These are phyloP conservation scores for Suhomyces coccinellae DNA, from an alignment of 1,139 yeast genomes.

Conservation along the genomic window DNA sequence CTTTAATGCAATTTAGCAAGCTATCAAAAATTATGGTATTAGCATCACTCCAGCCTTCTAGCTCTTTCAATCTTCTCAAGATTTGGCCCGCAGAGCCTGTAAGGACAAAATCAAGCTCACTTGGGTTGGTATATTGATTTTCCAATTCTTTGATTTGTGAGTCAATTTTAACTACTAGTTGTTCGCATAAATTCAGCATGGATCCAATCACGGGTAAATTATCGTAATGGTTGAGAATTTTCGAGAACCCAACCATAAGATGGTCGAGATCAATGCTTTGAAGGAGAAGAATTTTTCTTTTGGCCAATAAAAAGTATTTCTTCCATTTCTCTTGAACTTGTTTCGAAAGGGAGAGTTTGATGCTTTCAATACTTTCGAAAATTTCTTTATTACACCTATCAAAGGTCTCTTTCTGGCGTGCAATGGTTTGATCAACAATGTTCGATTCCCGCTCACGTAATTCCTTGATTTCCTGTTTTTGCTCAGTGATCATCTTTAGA, in stretches of 20 bases:
- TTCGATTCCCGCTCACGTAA: conserved; percentile 55
- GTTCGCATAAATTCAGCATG: conserved; percentile 26
- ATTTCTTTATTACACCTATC: conserved; percentile 40
- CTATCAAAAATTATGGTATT: conserved; percentile 45
- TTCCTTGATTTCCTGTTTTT: conserved; percentile 73
- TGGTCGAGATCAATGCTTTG: conserved; percentile 36
- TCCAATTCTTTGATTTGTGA: conserved; percentile 54
- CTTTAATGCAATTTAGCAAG: conserved; percentile 42
- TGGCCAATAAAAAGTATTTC: conserved; percentile 55
- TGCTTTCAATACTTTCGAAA: conserved; percentile 39
- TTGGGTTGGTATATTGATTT: conserved; percentile 44
- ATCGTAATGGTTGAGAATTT: conserved; percentile 2
- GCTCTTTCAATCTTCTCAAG: conserved; percentile 45
- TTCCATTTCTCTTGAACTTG: conserved; percentile 48
- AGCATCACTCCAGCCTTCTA: conserved; percentile 54
- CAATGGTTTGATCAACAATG: conserved; percentile 37
- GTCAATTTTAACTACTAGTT: conserved; percentile 26
- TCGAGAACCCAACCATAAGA: conserved; percentile 7
- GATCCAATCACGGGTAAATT: conserved; percentile 2
- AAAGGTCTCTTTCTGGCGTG: conserved; percentile 29
- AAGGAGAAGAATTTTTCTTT: conserved; percentile 52
- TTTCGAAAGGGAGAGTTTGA: conserved; percentile 40
- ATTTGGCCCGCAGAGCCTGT: conserved; percentile 44
- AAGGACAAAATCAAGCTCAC: conserved; percentile 54
- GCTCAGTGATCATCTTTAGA: conserved; percentile 81